Percentiles rank a stretch among this genome's conserved stretches.
phyloP scores from a whole-genome alignment of 2,329 filamentous ascomycete species.

The Botrytis elliptica region DNA sequence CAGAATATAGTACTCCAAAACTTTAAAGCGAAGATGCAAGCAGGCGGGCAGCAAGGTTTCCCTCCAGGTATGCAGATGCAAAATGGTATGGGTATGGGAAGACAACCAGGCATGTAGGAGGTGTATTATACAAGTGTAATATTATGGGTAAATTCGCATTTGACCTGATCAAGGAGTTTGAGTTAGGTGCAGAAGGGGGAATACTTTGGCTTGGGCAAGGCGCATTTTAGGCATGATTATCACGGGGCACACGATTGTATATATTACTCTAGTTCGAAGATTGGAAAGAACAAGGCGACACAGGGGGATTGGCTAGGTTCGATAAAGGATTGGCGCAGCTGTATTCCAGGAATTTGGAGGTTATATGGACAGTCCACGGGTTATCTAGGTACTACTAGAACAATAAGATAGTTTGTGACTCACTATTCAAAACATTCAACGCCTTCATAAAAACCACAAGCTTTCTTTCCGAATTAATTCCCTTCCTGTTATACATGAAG shows the following conservation, averaged over 20 bases:
- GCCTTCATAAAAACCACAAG: background rate
- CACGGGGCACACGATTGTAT: background rate
- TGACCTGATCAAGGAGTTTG: background rate
- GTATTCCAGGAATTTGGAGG: background rate
- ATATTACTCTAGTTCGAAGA: background rate
- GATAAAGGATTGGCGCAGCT: background rate
- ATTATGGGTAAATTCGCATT: background rate
- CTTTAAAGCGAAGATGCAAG: background rate
- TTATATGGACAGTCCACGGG: background rate
- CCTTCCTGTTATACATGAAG: background rate
- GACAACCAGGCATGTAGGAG: constrained; percentile 21
- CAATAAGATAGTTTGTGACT: background rate
- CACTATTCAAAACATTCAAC: background rate
- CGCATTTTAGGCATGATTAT: background rate
- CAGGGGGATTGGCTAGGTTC: background rate
- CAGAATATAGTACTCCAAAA: background rate
- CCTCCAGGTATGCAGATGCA: constrained; percentile 35
- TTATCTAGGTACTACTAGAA: background rate
- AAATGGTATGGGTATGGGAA: constrained; percentile 36
- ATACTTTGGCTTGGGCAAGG: constrained; percentile 5
- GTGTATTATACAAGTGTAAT: background rate
- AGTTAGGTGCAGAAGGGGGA: background rate
- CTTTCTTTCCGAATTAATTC: background rate
- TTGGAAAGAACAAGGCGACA: constrained; percentile 6
- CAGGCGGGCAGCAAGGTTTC: constrained; percentile 22